Evolutionary conservation across 768 basidiomycete species (phyloP).

Genomic region (Grammothele lineata): DNA sequence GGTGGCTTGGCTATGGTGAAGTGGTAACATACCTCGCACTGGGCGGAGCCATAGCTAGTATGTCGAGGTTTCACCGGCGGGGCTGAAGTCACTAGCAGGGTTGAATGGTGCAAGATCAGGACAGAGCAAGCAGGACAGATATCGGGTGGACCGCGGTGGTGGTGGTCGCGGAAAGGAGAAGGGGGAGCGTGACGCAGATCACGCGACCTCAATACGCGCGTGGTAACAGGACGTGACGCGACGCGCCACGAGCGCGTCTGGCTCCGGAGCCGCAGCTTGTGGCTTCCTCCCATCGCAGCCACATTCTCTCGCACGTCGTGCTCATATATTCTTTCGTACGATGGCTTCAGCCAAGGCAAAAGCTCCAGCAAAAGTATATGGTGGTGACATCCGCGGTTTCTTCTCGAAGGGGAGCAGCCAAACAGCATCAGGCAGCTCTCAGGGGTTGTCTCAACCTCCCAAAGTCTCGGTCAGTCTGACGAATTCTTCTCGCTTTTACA

Average conservation of each 20-base stretch:
- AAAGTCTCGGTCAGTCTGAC: too few species aligned
- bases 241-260: conserved; percentile 1
- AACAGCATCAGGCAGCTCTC: conserved; percentile 6
- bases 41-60: background rate
- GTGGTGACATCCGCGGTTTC: conserved; percentile 26
- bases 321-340: too few species aligned
- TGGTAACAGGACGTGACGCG: conserved; percentile 7
- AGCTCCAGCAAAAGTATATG: conserved; percentile 14
- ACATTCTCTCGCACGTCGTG: background rate
- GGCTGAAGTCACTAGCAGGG: too few species aligned
- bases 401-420: conserved; percentile 16
- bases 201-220: background rate
- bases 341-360: conserved; percentile 18
- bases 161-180: too few species aligned
- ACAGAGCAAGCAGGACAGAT: background rate
- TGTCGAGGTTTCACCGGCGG: too few species aligned
- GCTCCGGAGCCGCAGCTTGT: background rate
- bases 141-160: background rate
- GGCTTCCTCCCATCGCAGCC: background rate
- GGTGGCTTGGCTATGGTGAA: too few species aligned
- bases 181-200: too few species aligned
- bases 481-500: too few species aligned
- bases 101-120: too few species aligned
- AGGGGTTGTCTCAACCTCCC: too few species aligned
- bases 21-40: conserved; percentile 4